These are phyloP conservation scores for Panaeolus papilionaceus DNA, from an alignment of 768 basidiomycete genomes.

Conservation along the genomic window DNA sequence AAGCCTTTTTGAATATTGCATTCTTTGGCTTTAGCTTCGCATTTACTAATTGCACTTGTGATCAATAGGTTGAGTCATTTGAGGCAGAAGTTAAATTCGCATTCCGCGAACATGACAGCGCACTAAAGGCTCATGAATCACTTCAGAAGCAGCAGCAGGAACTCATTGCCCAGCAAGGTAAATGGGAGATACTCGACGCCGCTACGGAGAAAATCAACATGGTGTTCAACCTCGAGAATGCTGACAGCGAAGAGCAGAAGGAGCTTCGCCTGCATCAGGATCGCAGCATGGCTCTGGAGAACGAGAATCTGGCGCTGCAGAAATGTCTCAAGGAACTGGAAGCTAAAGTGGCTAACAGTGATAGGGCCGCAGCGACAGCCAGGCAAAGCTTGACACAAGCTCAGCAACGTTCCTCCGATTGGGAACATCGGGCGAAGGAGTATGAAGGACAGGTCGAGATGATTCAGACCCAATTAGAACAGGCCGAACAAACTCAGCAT, in stretches of 20 bases:
- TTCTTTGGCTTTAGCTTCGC: constrained; percentile 18
- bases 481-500: constrained; percentile 64
- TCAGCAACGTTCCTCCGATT: constrained; percentile 80
- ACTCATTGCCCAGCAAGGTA: constrained; percentile 65
- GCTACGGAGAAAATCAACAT: constrained; percentile 76
- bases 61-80: constrained; percentile 60
- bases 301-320: constrained; percentile 69
- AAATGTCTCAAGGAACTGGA: constrained; percentile 80
- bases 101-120: constrained; percentile 67
- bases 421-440: constrained; percentile 81
- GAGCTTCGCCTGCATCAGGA: constrained; percentile 75
- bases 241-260: constrained; percentile 74
- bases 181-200: constrained; percentile 79
- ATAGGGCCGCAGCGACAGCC: constrained; percentile 60
- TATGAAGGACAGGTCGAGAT: constrained; percentile 68
- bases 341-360: constrained; percentile 60
- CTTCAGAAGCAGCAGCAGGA: constrained; percentile 69
- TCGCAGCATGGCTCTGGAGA: constrained; percentile 65
- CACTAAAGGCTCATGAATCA: constrained; percentile 51
- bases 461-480: constrained; percentile 65
- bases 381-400: constrained; percentile 72
- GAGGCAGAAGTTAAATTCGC: constrained; percentile 63
- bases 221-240: constrained; percentile 64
- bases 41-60: constrained; percentile 16
- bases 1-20: constrained; percentile 28